Evolutionary conservation across 371 early-diverging fungal genomes (phyloP).

Genomic region (Agmasoma carcini): DNA sequence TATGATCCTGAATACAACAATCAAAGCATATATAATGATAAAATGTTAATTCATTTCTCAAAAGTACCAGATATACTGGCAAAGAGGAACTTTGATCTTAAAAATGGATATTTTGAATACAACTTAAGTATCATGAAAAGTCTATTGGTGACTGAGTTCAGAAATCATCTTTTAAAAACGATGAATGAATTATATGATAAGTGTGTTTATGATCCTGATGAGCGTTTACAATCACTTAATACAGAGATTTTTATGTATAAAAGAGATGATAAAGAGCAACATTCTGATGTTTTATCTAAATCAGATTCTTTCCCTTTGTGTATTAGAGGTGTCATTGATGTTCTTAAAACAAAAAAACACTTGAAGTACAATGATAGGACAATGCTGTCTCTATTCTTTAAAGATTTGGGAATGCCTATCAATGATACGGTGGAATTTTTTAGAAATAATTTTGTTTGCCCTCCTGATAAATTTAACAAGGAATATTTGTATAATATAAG

Average conservation of each 20-base stretch:
- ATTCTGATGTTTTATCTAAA: not conserved
- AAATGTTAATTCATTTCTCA: conserved; percentile 43
- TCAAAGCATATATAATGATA: not conserved
- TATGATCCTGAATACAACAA: not conserved
- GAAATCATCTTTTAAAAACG: conserved; percentile 17
- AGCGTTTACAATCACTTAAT: conserved; percentile 30
- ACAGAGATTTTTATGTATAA: conserved; percentile 16
- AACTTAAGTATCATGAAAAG: conserved; percentile 14
- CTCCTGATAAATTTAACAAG: conserved; percentile 77
- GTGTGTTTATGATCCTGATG: conserved; percentile 16
- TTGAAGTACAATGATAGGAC: conserved; percentile 52
- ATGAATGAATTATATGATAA: conserved; percentile 28
- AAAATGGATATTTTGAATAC: conserved; percentile 27
- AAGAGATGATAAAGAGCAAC: not conserved
- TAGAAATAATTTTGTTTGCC: conserved; percentile 54
- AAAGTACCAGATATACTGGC: conserved; percentile 29
- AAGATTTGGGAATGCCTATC: conserved; percentile 46
- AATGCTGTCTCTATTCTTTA: conserved; percentile 47
- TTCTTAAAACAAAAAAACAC: conserved; percentile 38
- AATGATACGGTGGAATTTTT: conserved; percentile 44
- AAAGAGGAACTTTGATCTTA: conserved; percentile 15
- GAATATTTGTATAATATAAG: conserved; percentile 78
- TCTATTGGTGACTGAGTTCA: conserved; percentile 34
- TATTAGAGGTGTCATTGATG: conserved; percentile 35
- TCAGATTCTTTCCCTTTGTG: conserved; percentile 47